A percentile compares a stretch with the other conserved stretches of the same genome.
phyloP scores from a whole-genome alignment of 176 grass and related monocot species.

The Carex cristatella region DNA sequence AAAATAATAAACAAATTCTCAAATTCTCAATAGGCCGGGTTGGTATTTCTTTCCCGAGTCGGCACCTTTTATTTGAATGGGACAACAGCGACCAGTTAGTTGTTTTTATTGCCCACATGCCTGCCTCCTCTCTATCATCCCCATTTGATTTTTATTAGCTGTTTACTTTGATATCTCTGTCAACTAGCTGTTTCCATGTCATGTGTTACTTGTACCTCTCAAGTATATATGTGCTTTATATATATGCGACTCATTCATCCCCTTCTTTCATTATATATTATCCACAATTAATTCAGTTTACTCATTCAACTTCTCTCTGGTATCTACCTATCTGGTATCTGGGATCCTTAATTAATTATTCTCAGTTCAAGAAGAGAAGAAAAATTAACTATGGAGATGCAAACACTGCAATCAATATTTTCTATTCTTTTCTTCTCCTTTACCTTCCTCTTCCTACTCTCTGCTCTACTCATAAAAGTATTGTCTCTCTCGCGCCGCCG shows the following conservation, averaged over 20 bases:
- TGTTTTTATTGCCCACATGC: neutral
- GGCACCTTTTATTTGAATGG: neutral
- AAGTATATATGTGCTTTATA: neutral
- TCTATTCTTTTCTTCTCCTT: conserved; percentile 19
- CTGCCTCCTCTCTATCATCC: neutral
- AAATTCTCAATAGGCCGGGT: too few species aligned
- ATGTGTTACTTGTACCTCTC: neutral
- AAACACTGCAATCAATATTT: conserved; percentile 4
- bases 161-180: neutral
- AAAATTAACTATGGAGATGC: neutral
- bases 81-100: neutral
- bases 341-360: neutral
- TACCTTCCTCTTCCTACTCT: conserved; percentile 15
- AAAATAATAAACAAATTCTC: neutral
- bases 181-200: neutral
- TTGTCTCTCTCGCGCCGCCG: conserved; percentile 21
- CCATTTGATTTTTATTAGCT: neutral
- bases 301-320: neutral
- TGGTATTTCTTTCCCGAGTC: neutral
- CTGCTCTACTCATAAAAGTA: conserved; percentile 22
- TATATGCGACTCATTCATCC: neutral
- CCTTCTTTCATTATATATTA: neutral
- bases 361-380: neutral
- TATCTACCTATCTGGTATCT: neutral
- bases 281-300: neutral